Evolutionary conservation across 345 rosid genomes (phyloP).

Genomic region (Pugionium dolabratum): DNA sequence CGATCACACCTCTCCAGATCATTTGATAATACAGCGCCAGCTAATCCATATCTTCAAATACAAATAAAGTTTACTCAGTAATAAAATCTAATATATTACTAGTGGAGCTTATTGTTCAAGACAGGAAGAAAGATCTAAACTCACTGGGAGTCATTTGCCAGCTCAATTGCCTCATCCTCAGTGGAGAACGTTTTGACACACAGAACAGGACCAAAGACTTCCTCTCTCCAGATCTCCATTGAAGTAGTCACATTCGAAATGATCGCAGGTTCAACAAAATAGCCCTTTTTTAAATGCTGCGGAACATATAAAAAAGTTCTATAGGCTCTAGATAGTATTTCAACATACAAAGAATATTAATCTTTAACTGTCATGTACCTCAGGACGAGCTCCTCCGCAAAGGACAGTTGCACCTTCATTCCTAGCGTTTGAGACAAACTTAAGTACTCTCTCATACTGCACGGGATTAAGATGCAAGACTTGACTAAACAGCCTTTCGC

Average conservation of each 20-base stretch:
- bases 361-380: constrained; percentile 46
- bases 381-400: constrained; percentile 78
- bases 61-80: constrained; percentile 16
- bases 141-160: constrained; percentile 93
- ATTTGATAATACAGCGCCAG: constrained; percentile 83
- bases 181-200: constrained; percentile 85
- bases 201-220: constrained; percentile 96
- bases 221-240: constrained; percentile 99
- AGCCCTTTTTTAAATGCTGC: constrained; percentile 86
- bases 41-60: constrained; percentile 69
- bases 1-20: constrained; percentile 94
- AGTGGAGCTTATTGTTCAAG: constrained; percentile 14
- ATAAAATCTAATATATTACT: constrained; percentile 11
- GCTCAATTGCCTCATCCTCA: constrained; percentile 92
- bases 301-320: constrained; percentile 23
- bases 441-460: constrained; percentile 78
- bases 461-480: constrained; percentile 19
- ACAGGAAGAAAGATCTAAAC: constrained; percentile 37
- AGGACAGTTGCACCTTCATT: constrained; percentile 89
- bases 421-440: constrained; percentile 80
- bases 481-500: background rate
- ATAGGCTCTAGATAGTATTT: constrained; percentile 10
- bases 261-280: constrained; percentile 79
- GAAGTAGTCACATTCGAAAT: constrained; percentile 72
- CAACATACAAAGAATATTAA: constrained; percentile 16